Conservation (phyloP, 768 basidiomycete genomes). For the Termitomyces titanicus region DNA sequence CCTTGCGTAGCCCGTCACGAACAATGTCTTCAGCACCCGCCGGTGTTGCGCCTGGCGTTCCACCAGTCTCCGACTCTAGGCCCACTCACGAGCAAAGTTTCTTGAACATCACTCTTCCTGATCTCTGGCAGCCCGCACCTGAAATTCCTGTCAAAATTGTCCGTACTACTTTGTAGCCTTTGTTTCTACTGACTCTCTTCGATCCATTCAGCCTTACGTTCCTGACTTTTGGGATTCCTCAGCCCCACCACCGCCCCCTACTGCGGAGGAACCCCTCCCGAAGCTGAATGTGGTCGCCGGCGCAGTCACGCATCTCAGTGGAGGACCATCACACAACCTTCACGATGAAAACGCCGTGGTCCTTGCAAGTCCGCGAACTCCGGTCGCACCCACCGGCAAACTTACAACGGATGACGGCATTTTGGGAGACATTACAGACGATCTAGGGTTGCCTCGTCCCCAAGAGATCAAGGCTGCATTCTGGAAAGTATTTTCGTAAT, state of each 20-base stretch:
- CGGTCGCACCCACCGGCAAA: slow-evolving; percentile 4
- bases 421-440: slow-evolving; percentile 42
- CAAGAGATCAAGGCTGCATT: slow-evolving; percentile 28
- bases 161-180: slow-evolving; percentile 24
- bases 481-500: slow-evolving; percentile 27
- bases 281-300: slow-evolving; percentile 44
- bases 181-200: slow-evolving; percentile 6
- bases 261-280: slow-evolving; percentile 27
- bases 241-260: slow-evolving; percentile 8
- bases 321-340: slow-evolving; percentile 35
- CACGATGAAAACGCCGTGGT: slow-evolving; percentile 18
- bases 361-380: slow-evolving; percentile 15
- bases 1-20: slow-evolving; percentile 19
- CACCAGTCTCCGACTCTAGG: slow-evolving; percentile 27
- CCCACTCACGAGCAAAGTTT: slow-evolving; percentile 26
- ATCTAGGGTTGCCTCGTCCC: slow-evolving; percentile 38
- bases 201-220: slow-evolving; percentile 35
- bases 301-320: slow-evolving; percentile 31
- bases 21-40: slow-evolving; percentile 20
- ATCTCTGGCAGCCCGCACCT: slow-evolving; percentile 40
- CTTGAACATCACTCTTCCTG: slow-evolving; percentile 54
- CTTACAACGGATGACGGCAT: slow-evolving; percentile 28
- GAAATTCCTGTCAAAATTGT: slow-evolving; percentile 56
- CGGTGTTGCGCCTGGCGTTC: slow-evolving; percentile 39
- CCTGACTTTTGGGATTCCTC: slow-evolving; percentile 45